Conservation (phyloP, 1,284 basidiomycete species). For the Phlebopus sp. region DNA sequence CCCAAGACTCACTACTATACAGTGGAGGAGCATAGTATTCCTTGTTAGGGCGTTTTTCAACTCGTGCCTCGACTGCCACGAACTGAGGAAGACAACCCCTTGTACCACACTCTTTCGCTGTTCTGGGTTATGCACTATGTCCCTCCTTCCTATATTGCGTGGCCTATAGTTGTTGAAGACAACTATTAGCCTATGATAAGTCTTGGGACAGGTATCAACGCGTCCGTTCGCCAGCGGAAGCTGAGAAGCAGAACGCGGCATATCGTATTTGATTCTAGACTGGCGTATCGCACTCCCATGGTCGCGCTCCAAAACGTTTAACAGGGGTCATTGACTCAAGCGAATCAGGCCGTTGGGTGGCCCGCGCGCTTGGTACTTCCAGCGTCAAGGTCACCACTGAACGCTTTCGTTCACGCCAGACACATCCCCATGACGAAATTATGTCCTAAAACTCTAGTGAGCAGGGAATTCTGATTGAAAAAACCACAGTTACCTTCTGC, state of each 20-base stretch:
- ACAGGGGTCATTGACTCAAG: background rate
- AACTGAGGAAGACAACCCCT: slow-evolving; percentile 6
- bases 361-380: slow-evolving; percentile 26
- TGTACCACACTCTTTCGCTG: slow-evolving; percentile 18
- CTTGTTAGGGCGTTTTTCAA: slow-evolving; percentile 5
- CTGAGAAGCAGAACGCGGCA: background rate
- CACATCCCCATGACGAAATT: slow-evolving; percentile 15
- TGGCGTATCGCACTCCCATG: background rate
- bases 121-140: slow-evolving; percentile 1
- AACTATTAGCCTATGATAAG: no score
- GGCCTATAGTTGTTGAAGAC: background rate
- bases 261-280: slow-evolving; percentile 10
- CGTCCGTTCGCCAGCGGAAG: no score
- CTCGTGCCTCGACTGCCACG: slow-evolving; percentile 3
- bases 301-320: slow-evolving; percentile 5
- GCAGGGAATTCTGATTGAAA: background rate
- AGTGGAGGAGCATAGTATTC: slow-evolving; percentile 66
- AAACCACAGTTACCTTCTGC: slow-evolving; percentile 37
- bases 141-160: background rate
- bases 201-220: no score
- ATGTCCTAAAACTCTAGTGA: slow-evolving; percentile 14
- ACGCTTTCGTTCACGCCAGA: slow-evolving; percentile 9
- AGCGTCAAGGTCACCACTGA: slow-evolving; percentile 9
- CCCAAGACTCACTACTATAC: slow-evolving; percentile 14
- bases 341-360: slow-evolving; percentile 13